Percentiles rank a stretch among this genome's conserved stretches.
phyloP scores from a whole-genome alignment of 1,284 basidiomycete species.

The Boletellus deceptivus region DNA sequence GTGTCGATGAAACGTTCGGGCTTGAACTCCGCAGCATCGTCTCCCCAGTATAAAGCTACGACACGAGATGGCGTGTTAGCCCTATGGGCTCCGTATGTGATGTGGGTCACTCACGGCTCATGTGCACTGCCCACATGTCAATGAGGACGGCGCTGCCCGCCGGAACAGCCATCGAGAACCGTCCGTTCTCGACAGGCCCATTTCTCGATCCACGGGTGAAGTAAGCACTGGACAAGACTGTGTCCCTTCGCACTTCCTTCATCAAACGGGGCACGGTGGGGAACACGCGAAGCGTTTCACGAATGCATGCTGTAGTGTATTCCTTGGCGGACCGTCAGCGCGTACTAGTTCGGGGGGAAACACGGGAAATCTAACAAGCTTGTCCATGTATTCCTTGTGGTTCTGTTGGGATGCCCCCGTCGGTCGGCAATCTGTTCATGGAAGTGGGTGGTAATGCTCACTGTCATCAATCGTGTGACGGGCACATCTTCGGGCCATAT shows the following conservation, averaged over 20 bases:
- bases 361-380: conserved; percentile 26
- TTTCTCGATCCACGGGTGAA: conserved; percentile 33
- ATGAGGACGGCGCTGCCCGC: conserved; percentile 39
- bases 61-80: background rate
- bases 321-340: conserved; percentile 29
- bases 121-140: conserved; percentile 40
- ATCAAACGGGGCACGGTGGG: conserved; percentile 40
- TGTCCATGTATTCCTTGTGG: conserved; percentile 37
- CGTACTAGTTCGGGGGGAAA: background rate
- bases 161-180: conserved; percentile 38
- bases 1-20: conserved; percentile 50
- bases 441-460: conserved; percentile 1
- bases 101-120: conserved; percentile 30
- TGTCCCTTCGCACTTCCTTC: conserved; percentile 39
- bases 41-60: conserved; percentile 41
- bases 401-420: conserved; percentile 22
- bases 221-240: conserved; percentile 33
- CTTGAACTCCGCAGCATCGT: conserved; percentile 40
- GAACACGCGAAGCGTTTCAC: conserved; percentile 44
- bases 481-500: conserved; percentile 36
- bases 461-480: conserved; percentile 19
- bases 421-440: background rate
- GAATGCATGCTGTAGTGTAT: conserved; percentile 41
- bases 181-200: conserved; percentile 27
- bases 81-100: background rate